Base-by-base conservation (phyloP, 306 rosid genomes). In the Neltuma alba region DNA sequence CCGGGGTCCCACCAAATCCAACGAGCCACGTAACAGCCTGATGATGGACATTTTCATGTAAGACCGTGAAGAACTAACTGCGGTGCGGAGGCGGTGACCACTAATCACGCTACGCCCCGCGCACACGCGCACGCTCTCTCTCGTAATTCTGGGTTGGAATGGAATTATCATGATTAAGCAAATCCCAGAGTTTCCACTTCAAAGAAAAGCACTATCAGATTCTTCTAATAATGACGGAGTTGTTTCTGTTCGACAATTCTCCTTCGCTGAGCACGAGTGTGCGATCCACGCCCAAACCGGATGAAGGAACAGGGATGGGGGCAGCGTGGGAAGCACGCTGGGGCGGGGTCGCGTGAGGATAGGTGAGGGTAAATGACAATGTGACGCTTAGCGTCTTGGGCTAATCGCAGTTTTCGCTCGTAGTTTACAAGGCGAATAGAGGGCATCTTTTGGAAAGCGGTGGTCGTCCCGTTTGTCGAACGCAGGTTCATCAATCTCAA, bases 391-490 rank as follows among this genome's bases (percentile, higher is more conserved):
- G 85, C 82, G 84, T 88, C 88, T 92, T 83, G 97, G 89, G 90
- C 63, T 83, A 86, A 90, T 72, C 83, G 79, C 21, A 85, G 78
- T 85, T 79, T 68, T 80, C 27, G 79, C 72, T 86, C 85, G 81
- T 83, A 78, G 81, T 83, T 85, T 79, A 86, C 88, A 85, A 89
- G 88, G 84, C 78, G 79, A 85, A 80, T 76, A 70, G 76, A 87
- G 97, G 77, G 92, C 89, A 88, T 92, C 96, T 92, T 89, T 92
- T 92, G 95, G 86, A 92, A 89, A 92, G 96, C 89, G 91, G 93
- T 88, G 92, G 93, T 88, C 91, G 89, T 89, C 94, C 86, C 82
- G 86, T 86, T 88, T 88, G 92, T 90, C 90, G 82, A 86, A 81
- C 80, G 83, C 83, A 76, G 81, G 15, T 55, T 83, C 91, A 80